Evolutionary conservation across 441 rosid genomes (phyloP).

Genomic region (Populus hybrid): DNA sequence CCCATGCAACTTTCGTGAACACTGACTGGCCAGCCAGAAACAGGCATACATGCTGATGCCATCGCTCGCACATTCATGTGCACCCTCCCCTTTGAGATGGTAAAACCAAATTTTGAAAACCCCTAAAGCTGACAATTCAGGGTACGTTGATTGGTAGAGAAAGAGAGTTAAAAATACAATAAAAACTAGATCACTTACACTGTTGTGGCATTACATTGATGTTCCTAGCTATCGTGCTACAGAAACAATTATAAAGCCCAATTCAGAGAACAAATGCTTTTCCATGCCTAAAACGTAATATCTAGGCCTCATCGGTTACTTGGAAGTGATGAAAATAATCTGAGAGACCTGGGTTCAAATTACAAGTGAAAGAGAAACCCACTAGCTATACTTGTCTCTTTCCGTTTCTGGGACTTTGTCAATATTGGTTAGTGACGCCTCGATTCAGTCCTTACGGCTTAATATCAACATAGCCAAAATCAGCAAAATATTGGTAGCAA

Average conservation of each 20-base stretch:
- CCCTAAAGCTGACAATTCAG: not conserved
- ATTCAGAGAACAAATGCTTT: not conserved
- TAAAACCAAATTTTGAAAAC: slow-evolving; percentile 1
- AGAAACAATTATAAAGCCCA: not conserved
- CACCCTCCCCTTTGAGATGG: not conserved
- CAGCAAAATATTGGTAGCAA: slow-evolving; percentile 15
- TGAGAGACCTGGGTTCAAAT: not conserved
- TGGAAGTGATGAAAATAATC: slow-evolving; percentile 5
- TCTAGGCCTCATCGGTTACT: not conserved
- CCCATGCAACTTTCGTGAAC: slow-evolving; percentile 32
- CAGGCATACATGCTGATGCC: slow-evolving; percentile 28
- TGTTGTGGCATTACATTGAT: not conserved
- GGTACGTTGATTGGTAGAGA: not conserved
- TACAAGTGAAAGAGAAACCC: not conserved
- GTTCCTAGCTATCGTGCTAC: not conserved
- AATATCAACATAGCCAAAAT: slow-evolving; percentile 20
- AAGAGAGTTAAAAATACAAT: not conserved
- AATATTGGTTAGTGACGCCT: slow-evolving; percentile 2
- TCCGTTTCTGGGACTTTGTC: not conserved
- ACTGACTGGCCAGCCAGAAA: slow-evolving; percentile 14
- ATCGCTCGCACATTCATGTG: slow-evolving; percentile 5
- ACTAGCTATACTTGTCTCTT: no score
- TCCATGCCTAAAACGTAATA: slow-evolving; percentile 10
- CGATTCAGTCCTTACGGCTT: slow-evolving; percentile 6
- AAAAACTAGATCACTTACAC: not conserved